Base-by-base conservation (phyloP, 2,329 filamentous ascomycete genomes). In the Dothistroma septosporum region DNA sequence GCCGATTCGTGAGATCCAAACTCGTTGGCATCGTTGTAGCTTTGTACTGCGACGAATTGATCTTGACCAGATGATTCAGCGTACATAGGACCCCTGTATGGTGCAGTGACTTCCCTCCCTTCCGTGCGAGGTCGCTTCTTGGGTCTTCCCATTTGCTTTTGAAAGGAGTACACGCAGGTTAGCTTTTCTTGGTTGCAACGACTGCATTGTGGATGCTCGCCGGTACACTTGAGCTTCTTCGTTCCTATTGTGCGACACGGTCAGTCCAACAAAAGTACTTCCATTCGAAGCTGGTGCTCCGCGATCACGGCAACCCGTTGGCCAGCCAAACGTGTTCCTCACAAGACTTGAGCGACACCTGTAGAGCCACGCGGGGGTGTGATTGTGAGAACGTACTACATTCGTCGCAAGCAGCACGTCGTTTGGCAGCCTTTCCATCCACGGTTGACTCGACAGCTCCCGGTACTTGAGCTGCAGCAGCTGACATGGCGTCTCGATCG, bases 141-240 rank as follows among this genome's bases (percentile, higher is more conserved):
- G n/a, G 80, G 80, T 48, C 80, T 68, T 10, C 80, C 80, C 80
- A 82, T 82, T 37, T 72, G 75, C 68, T 80, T 81, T 56, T 78
- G 78, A 2, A 71, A 69, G 24, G 78, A 80, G 66, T 81, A 82
- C 28, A 77, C 57, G 65, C 80, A 82, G 16, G 54, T 53, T 14
- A 80, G 73, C 3, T 64, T 64, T 53, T 81, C 79, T 46, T 69
- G 66, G 19, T 64, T 62, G 63, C 80, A 82, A 55, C 80, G 72
- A 19, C 67, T 66, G 64, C 80, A 82, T 28, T 57, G 28, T 28
- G 77, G 77, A n/a, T 66, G 68, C 19, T 77, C 73, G 31, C 79
- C 76, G 1, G 75, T 76, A 28, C 80, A 82, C 69, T 80, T 81
- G 49, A 82, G 66, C 67, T 82, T 82, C 61, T 79, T 76, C 16